Percentiles rank a stretch among this genome's conserved stretches.
These are phyloP conservation scores for Scheffersomyces lignosus DNA, from an alignment of 805 yeast genomes.

Conservation along the genomic window DNA sequence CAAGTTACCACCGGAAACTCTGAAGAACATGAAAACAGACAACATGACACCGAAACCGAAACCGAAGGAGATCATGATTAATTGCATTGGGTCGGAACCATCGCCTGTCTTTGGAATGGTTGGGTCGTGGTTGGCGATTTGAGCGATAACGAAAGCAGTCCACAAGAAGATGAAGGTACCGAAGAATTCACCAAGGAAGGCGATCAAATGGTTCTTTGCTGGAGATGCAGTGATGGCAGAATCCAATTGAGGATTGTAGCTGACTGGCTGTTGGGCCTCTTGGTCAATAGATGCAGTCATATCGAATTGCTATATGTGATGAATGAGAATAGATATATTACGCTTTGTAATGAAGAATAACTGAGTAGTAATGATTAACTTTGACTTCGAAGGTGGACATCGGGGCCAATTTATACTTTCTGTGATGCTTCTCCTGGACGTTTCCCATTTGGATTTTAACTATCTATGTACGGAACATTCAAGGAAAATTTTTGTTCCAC, in stretches of 20 bases:
- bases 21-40: constrained; percentile 64
- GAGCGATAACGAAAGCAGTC: constrained; percentile 81
- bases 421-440: no score
- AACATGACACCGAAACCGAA: constrained; percentile 85
- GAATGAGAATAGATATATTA: no score
- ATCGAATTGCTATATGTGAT: background rate
- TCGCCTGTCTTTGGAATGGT: constrained; percentile 17
- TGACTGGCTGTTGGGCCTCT: constrained; percentile 26
- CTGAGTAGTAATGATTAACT: constrained; percentile 2
- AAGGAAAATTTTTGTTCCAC: no score
- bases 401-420: no score
- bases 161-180: constrained; percentile 86
- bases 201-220: constrained; percentile 57
- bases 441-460: no score
- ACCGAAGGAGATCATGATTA: constrained; percentile 80
- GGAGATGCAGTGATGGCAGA: constrained; percentile 15
- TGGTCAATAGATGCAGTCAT: constrained; percentile 24
- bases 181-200: constrained; percentile 76
- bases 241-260: constrained; percentile 25
- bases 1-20: constrained; percentile 86
- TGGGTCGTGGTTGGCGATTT: constrained; percentile 69
- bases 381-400: no score
- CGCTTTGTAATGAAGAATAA: constrained; percentile 1
- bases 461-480: no score
- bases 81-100: constrained; percentile 63